Evolutionary conservation across 495 filamentous ascomycete species (phyloP).

Genomic region (Jackrogersella multiformis): DNA sequence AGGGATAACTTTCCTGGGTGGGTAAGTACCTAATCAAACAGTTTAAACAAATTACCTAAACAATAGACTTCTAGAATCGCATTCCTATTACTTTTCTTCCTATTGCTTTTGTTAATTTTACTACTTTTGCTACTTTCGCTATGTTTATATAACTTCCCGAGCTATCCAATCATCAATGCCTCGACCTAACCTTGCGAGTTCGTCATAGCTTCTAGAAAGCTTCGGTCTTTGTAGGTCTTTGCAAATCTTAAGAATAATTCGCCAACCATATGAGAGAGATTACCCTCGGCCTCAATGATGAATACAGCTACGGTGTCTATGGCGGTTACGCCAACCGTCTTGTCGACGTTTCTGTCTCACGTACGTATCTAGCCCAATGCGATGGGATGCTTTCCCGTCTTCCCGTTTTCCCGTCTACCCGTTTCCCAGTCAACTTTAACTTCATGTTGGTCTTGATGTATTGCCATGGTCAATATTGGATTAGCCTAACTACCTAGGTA

Average conservation of each 20-base stretch:
- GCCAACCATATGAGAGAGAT: background rate
- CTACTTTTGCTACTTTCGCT: background rate
- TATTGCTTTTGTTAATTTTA: too few relatives aligned
- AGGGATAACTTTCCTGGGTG: too few relatives aligned
- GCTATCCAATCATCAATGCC: constrained; percentile 24
- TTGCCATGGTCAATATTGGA: background rate
- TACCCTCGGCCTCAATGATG: constrained; percentile 47
- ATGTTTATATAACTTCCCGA: background rate
- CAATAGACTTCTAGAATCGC: background rate
- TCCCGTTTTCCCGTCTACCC: background rate
- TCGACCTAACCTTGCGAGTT: background rate
- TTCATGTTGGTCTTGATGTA: background rate
- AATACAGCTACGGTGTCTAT: constrained; percentile 77
- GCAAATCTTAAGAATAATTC: background rate
- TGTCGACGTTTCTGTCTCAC: constrained; percentile 82
- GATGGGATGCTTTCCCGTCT: background rate
- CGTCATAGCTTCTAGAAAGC: constrained; percentile 22
- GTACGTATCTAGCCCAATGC: constrained; percentile 60
- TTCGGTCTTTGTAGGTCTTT: constrained; percentile 10
- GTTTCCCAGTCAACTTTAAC: background rate
- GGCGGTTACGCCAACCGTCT: constrained; percentile 79
- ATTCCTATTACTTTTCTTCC: constrained; percentile 2
- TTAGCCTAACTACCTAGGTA: constrained; percentile 3
- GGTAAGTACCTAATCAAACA: too few relatives aligned
- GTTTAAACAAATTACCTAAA: too few relatives aligned